Base-by-base conservation (phyloP, 768 basidiomycete species). In the Chalciporus chontae region DNA sequence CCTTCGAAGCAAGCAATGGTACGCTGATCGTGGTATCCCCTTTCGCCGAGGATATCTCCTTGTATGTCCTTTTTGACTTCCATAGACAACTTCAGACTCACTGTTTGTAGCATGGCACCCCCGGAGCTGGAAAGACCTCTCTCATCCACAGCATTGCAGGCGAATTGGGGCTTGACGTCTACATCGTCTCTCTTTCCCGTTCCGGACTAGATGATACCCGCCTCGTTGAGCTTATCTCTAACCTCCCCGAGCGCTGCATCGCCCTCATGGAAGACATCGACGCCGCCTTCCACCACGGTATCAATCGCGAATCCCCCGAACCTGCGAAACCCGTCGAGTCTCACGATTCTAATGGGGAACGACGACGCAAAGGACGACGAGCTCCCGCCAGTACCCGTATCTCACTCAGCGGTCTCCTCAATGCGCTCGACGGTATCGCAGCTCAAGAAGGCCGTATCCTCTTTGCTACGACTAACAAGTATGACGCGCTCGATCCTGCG, bases 231-330 rank as follows among this genome's bases (percentile, higher is more conserved):
- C 71, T 88, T 38, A 79, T 89, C 51, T 72, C 77, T 8, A 71
- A 73, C 2, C 73, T 90, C 3, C 88, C 89, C n/a, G 75, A 81
- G 49, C 74, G 75, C 55, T 88, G 84, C 58, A 84, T 91, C 48
- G 80, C 83, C 5, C 73, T 92, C 32, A 88, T 92, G 80, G 88
- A 91, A 64, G 90, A 91, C 62, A 84, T 91, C 47, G 90, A 92
- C 56, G 86, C 83, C 2, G 88, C 87, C 3, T 87, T 90, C 67
- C 69, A 70, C 27, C 73, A 70, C 39, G 68, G 70, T 18, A 55
- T 77, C 43, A 70, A 44, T 37, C 72, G 73, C 37, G 69, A 73
- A n/a, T 44, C 48, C 5, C 31, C 54, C 15, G 5, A 15, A 15
- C 3, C 17, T 0, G 14, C 18, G 9, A 4, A 53, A 3, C 5